These are phyloP conservation scores for Serendipita sp. DNA, from an alignment of 768 basidiomycete species.

Conservation along the genomic window DNA sequence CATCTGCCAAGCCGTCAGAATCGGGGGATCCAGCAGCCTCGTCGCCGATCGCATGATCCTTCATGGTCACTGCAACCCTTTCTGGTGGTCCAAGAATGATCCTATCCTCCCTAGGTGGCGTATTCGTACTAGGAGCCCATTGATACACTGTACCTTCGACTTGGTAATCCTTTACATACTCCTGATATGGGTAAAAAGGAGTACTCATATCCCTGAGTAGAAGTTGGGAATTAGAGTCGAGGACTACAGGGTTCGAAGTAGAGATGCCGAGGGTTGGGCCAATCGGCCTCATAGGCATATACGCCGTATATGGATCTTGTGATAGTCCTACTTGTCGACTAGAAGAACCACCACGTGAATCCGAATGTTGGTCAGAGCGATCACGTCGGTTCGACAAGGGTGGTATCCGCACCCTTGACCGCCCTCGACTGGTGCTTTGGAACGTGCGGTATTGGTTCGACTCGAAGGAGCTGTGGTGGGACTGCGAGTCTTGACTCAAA, in stretches of 20 bases:
- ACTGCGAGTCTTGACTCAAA: too few species aligned
- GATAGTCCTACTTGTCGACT: too few species aligned
- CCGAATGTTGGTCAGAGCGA: too few species aligned
- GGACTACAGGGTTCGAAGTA: background rate
- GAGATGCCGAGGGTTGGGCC: background rate
- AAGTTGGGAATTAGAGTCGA: background rate
- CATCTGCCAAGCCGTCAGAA: background rate
- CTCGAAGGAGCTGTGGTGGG: too few species aligned
- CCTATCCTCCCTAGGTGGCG: background rate
- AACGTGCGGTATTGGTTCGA: background rate
- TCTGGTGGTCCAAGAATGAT: too few species aligned
- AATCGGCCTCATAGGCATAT: background rate
- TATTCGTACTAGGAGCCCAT: background rate
- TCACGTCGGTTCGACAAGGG: background rate
- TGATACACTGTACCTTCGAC: background rate
- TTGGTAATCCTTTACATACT: constrained; percentile 1
- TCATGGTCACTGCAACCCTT: too few species aligned
- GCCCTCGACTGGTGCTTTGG: background rate
- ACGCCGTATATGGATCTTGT: background rate
- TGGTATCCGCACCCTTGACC: background rate
- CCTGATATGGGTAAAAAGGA: background rate
- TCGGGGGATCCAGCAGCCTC: background rate
- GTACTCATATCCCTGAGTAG: background rate
- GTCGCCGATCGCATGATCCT: too few species aligned
- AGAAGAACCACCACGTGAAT: too few species aligned